phyloP scores from a whole-genome alignment of 257 asterid species.

The Nyctanthes arbortristis region DNA sequence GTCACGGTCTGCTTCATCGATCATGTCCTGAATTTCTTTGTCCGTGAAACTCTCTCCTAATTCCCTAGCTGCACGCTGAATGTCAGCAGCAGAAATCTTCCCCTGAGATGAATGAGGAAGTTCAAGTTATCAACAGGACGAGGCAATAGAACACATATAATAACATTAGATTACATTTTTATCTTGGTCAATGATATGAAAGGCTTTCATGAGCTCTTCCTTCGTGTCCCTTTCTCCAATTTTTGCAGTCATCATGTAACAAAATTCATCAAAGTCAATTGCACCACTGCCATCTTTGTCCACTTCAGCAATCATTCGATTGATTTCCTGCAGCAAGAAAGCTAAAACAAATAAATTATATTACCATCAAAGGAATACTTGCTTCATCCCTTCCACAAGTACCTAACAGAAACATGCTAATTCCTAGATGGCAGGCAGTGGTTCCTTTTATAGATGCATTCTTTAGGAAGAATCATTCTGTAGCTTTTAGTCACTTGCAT shows the following conservation, averaged over 20 bases:
- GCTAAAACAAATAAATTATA: conserved; percentile 16
- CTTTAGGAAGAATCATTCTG: too few species aligned
- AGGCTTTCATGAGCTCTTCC: conserved; percentile 90
- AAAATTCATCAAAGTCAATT: conserved; percentile 86
- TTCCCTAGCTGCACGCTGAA: conserved; percentile 77
- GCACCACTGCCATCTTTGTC: conserved; percentile 98
- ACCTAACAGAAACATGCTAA: too few species aligned
- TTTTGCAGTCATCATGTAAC: conserved; percentile 94
- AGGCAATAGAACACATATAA: conserved; percentile 14
- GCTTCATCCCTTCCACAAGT: too few species aligned
- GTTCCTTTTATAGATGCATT: too few species aligned
- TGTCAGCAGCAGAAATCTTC: conserved; percentile 80
- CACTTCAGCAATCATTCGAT: conserved; percentile 88
- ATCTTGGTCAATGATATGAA: conserved; percentile 83
- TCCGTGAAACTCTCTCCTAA: conserved; percentile 76
- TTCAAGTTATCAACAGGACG: too few species aligned
- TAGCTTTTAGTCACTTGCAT: too few species aligned
- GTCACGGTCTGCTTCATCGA: conserved; percentile 88
- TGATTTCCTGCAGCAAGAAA: conserved; percentile 59
- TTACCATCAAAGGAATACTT: too few species aligned
- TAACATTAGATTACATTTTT: conserved; percentile 55
- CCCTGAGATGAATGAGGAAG: conserved; percentile 58
- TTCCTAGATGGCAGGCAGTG: too few species aligned
- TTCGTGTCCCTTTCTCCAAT: conserved; percentile 90
- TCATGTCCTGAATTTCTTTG: conserved; percentile 87